Percentiles rank a stretch among this genome's conserved stretches.
Conservation (phyloP, 495 filamentous ascomycete species). For the Penicillium robsamsonii region DNA sequence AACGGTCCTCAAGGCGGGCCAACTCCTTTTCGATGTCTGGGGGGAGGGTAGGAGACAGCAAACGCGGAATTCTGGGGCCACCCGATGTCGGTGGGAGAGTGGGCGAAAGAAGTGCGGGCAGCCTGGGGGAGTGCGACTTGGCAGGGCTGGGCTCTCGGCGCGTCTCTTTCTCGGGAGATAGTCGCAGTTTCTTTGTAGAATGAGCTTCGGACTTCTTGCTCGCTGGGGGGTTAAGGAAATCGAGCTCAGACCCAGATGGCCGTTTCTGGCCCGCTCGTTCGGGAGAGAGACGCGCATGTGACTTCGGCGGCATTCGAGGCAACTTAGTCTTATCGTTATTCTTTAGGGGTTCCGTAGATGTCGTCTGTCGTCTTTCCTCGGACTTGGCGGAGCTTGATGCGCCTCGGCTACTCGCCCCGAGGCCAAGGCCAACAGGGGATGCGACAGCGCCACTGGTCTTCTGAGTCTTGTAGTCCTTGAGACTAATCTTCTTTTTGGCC, state of each 20-base stretch:
- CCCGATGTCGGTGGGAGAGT: constrained; percentile 40
- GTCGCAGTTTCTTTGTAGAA: constrained; percentile 33
- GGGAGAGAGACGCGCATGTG: constrained; percentile 15
- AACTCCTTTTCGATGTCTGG: constrained; percentile 51
- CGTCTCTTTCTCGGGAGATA: constrained; percentile 30
- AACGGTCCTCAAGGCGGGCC: constrained; percentile 31
- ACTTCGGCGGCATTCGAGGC: constrained; percentile 11
- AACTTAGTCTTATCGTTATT: constrained; percentile 14
- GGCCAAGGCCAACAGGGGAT: constrained; percentile 22
- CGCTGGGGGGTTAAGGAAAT: constrained; percentile 16
- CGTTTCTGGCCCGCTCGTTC: constrained; percentile 36
- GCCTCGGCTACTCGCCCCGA: constrained; percentile 22
- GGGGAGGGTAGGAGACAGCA: constrained; percentile 48
- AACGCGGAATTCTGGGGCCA: constrained; percentile 36
- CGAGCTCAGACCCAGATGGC: constrained; percentile 26
- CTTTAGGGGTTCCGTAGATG: constrained; percentile 21
- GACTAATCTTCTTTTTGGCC: constrained; percentile 50
- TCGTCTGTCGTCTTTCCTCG: constrained; percentile 21
- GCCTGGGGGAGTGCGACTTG: constrained; percentile 27
- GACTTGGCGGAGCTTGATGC: constrained; percentile 13
- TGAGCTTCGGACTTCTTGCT: constrained; percentile 21
- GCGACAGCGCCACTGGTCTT: constrained; percentile 31
- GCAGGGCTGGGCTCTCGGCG: constrained; percentile 20
- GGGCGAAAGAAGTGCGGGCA: constrained; percentile 43
- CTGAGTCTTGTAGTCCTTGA: constrained; percentile 52